A percentile compares a stretch with the other conserved stretches of the same genome.
These are phyloP conservation scores for Gremmenia infestans DNA, from an alignment of 2,329 filamentous ascomycete species.

Conservation along the genomic window DNA sequence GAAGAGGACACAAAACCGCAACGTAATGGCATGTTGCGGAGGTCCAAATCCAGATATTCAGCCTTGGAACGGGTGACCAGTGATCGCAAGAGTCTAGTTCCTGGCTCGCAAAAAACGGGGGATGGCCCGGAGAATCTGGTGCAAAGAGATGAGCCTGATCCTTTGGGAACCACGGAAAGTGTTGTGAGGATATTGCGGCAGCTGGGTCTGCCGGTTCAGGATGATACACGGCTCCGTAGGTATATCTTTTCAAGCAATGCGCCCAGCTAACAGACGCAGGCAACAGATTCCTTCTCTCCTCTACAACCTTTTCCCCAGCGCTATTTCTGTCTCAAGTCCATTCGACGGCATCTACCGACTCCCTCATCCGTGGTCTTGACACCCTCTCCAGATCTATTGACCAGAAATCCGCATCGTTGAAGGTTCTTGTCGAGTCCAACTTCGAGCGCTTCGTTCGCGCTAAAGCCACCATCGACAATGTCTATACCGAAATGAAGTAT, in stretches of 20 bases:
- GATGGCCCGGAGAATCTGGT: constrained; percentile 72
- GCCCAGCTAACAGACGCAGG: constrained; percentile 41
- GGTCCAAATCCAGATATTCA: constrained; percentile 75
- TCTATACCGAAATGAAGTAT: constrained; percentile 96
- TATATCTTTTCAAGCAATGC: constrained; percentile 22
- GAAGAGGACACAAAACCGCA: constrained; percentile 39
- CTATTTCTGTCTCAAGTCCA: constrained; percentile 92
- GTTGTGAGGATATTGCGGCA: constrained; percentile 76
- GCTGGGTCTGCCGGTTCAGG: constrained; percentile 74
- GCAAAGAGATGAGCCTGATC: constrained; percentile 88
- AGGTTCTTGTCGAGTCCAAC: constrained; percentile 93
- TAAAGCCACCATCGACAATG: constrained; percentile 96
- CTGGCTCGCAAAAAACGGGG: constrained; percentile 62
- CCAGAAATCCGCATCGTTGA: constrained; percentile 94
- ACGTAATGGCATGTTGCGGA: constrained; percentile 45
- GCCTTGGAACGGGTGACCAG: constrained; percentile 73
- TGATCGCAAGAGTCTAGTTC: constrained; percentile 57
- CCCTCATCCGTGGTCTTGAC: constrained; percentile 75
- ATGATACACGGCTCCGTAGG: constrained; percentile 72
- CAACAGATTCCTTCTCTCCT: constrained; percentile 91
- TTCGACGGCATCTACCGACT: constrained; percentile 75
- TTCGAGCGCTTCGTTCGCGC: constrained; percentile 97
- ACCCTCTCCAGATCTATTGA: constrained; percentile 88
- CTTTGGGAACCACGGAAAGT: constrained; percentile 80
- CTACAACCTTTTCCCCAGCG: constrained; percentile 88